Base-by-base conservation (phyloP, 2,329 filamentous ascomycete genomes). In the Ophiostoma triangulosporum region DNA sequence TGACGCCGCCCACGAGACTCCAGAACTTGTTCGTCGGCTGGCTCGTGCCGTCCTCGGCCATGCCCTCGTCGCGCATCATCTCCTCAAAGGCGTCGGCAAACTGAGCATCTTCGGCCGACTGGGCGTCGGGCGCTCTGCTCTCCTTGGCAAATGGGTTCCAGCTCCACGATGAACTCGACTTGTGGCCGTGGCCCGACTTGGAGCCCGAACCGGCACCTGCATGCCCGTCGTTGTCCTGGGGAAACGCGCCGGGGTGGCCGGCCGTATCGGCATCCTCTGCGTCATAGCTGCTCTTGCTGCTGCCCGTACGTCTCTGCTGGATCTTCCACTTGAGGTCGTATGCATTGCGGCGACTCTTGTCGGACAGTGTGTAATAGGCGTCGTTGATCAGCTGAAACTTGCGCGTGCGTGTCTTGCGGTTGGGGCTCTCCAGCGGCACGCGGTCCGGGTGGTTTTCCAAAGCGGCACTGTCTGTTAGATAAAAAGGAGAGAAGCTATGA, bases 391-490 rank as follows among this genome's bases (percentile, higher is more conserved):
- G 67, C 59, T 72, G 66, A 64, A 71, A 70, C 56, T 63, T 64
- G 55, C 86, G 86, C 6, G 93, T 98, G 63, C 90, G 86, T 12
- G 78, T 69, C 22, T 80, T 68, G 58, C 91, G 87, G 61, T 97
- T 89, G 35, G 90, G 88, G 5, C 88, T 91, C 69, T 89, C 81
- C 59, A 78, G 71, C 27, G 89, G 77, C 38, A 98, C 88, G 56
- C 93, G 86, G 67, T 98, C 93, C 1, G 91, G 91, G 67, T 97
- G 91, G 59, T 87, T 89, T 69, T 93, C 95, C 46, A 97, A 74
- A 5, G 91, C 91, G 62, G 87, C 86, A 65, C 86, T 89, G 63
- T 11, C n/a, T 14, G 43, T 46, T 29, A 29, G n/a, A 12, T 33
- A 26, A 45, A 27, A 22, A 22, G 32, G 32, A n/a, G 11, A 27